Evolutionary conservation across 2,329 filamentous ascomycete species (phyloP).

Genomic region (Beauveria rudraprayagi): DNA sequence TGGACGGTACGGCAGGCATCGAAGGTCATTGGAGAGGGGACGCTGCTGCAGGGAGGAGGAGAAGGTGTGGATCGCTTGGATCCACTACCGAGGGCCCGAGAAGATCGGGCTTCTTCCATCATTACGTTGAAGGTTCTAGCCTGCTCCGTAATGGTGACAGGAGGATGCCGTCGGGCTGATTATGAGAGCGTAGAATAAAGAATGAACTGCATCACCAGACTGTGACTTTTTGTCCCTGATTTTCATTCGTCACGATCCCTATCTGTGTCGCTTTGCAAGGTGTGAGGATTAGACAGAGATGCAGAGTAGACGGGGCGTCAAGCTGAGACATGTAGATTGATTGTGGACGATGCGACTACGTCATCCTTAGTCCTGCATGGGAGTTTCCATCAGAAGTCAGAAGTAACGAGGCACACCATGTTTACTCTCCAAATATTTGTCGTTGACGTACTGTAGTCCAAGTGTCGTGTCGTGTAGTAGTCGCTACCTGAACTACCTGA

Average conservation of each 20-base stretch:
- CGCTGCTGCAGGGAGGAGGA: not conserved
- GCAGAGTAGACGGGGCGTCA: not conserved
- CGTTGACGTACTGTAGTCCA: too few relatives aligned
- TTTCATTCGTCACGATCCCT: too few relatives aligned
- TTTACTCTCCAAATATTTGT: too few relatives aligned
- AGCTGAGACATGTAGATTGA: not conserved
- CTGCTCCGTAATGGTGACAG: not conserved
- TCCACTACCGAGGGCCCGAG: conserved; percentile 8
- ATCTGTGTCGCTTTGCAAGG: not conserved
- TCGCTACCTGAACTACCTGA: too few relatives aligned
- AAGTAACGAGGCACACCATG: too few relatives aligned
- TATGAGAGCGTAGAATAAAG: too few relatives aligned
- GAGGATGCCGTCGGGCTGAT: not conserved
- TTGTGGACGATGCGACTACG: not conserved
- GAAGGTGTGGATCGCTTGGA: not conserved
- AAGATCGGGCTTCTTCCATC: not conserved
- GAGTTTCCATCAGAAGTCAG: too few relatives aligned
- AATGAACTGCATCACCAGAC: too few relatives aligned
- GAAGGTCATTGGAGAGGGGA: not conserved
- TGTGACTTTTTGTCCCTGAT: too few relatives aligned
- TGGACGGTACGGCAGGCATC: not conserved
- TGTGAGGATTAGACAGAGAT: not conserved
- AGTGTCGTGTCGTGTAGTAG: too few relatives aligned
- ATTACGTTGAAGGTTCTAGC: not conserved
- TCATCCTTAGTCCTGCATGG: not conserved